Evolutionary conservation across 164 flowering plant genomes (phyloP), one percentile per base, ranked within the genome.

Genomic region (Stephania cephalantha): DNA sequence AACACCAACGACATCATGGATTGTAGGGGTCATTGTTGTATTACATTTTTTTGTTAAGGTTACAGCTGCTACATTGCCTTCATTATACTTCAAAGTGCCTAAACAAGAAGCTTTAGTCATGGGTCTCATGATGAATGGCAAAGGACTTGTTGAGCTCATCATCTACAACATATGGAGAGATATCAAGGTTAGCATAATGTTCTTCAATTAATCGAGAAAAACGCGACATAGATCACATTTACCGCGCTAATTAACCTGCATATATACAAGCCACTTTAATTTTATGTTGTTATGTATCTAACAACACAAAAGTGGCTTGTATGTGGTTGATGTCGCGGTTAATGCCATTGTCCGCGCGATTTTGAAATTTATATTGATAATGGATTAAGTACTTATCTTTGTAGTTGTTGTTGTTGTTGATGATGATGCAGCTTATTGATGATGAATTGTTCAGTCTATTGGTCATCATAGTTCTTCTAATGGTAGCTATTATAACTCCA

Each of bases 401-500:
- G 25, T n/a, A n/a, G n/a, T 35, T 35, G 42, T 70, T 44, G 18
- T 42, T 6, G 17, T 69, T 35, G 20, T 45, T 2, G n/a, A 1
- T 69, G 46, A 1, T 48, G 13, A 48, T 70, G 69, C 64, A 65
- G 74, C 4, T 71, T 0, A 64, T 76, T 4, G 17, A 30, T 35
- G 3, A 22, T 0, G 29, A 71, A 45, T 2, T 29, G 18, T 76
- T 74, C 53, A 48, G 83, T 42, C 65, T 75, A 35, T 52, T 86
- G 81, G 48, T 81, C 22, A 75, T 87, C 70, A 71, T 82, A 2
- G 68, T 81, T 72, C 78, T 87, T 74, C 25, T 79, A 20, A 63
- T 82, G 48, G 83, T 87, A 22, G 87, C 82, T 50, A 69, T 81
- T 22, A 63, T 81, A 70, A 76, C 86, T 7, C 85, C 86, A 11